These are phyloP conservation scores for Ogataea ganodermae DNA, from an alignment of 805 yeast genomes.

Conservation along the genomic window DNA sequence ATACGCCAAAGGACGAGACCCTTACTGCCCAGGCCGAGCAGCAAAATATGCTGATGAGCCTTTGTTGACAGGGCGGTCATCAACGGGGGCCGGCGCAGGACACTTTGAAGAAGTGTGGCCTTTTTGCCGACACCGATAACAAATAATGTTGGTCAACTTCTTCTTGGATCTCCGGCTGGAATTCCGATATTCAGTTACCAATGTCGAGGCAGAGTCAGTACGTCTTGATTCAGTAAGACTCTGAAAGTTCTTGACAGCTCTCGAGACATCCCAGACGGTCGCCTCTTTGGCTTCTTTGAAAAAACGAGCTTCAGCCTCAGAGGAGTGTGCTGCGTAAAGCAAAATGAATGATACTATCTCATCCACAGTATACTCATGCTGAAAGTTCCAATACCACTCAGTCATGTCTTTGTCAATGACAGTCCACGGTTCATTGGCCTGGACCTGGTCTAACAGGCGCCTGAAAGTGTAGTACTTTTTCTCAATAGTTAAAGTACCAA, in stretches of 20 bases:
- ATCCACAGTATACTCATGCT: too few relatives aligned
- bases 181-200: neutral
- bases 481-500: too few relatives aligned
- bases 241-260: neutral
- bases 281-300: too few relatives aligned
- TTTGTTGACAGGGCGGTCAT: neutral
- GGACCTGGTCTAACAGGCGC: too few relatives aligned
- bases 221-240: neutral
- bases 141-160: neutral
- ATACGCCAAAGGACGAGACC: too few relatives aligned
- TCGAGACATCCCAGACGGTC: too few relatives aligned
- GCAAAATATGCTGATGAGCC: neutral
- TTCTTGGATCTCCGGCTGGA: neutral
- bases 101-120: neutral
- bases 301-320: too few relatives aligned
- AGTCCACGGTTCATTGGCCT: neutral
- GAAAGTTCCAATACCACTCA: too few relatives aligned
- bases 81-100: conserved; percentile 1
- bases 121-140: neutral
- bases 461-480: too few relatives aligned
- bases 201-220: neutral
- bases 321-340: too few relatives aligned
- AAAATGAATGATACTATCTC: too few relatives aligned
- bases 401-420: neutral
- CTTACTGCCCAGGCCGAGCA: too few relatives aligned